Evolutionary conservation across 345 rosid species (phyloP), one percentile per base, ranked within the genome.

Genomic region (Rubroshorea leprosula): DNA sequence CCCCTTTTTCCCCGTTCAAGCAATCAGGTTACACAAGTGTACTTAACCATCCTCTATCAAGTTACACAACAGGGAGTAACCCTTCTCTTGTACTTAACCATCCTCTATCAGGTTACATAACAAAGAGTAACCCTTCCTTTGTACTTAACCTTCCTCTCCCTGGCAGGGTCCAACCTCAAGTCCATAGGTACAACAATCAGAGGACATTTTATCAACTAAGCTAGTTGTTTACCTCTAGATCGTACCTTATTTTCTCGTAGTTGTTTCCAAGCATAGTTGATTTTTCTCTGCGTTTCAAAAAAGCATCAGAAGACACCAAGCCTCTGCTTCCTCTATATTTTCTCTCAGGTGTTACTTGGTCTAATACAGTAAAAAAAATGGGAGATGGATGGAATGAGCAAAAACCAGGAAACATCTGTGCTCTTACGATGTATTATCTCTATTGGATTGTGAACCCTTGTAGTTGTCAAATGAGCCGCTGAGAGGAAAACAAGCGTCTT

Each of bases 401-500:
- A 20, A 31, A 35, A 21, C 48, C 27, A 24, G 5, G 14, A 16
- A 13, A 22, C 17, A 55, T 0, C 20, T 41, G 6, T 16, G 38
- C 51, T 44, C 9, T 24, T 41, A 60, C 14, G 23, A 4, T 17
- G 6, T 6, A 14, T 18, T 4, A 11, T 41, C 25, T 35, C 38
- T 31, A 14, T 44, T 29, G 21, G 60, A 43, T 66, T 35, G 59
- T 10, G 38, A 18, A 8, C 23, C 49, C 18, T 60, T 48, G 5
- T 23, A 49, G 41, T 35, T 52, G 45, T 43, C 57, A 43, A 39
- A 46, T 16, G 64, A 44, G n/a, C 14, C 26, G 13, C 18, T 49
- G 39, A 80, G 69, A 9, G 92, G 89, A 58, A 39, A 87, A 67
- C 91, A 87, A 1, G 89, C 82, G 1, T 82, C 96, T 44, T 81